Percentiles rank a stretch among this genome's conserved stretches.
Evolutionary conservation across 306 rosid species (phyloP).

Genomic region (Acmispon strigosus): DNA sequence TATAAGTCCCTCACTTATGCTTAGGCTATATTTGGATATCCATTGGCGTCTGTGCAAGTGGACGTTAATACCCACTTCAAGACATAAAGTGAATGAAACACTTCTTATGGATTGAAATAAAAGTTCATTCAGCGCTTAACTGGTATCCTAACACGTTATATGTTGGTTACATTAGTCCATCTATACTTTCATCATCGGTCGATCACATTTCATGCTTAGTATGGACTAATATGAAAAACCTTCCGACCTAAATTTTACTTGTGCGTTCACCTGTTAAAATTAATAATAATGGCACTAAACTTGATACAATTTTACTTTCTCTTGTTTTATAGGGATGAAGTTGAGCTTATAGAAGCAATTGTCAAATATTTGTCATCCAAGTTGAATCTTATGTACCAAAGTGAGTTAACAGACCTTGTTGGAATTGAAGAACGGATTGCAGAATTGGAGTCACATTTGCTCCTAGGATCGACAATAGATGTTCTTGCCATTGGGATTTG

Average conservation of each 20-base stretch:
- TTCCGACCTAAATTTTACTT: background rate
- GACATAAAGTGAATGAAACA: no score
- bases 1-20: no score
- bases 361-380: constrained; percentile 10
- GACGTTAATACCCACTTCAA: no score
- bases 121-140: no score
- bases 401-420: constrained; percentile 15
- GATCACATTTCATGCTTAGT: no score
- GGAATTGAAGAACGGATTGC: constrained; percentile 15
- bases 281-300: background rate
- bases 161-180: no score
- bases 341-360: constrained; percentile 20
- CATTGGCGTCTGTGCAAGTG: no score
- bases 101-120: no score
- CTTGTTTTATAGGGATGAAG: constrained; percentile 18
- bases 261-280: background rate
- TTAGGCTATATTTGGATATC: no score
- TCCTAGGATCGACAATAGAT: background rate
- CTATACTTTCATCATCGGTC: no score
- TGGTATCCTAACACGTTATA: no score
- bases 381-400: constrained; percentile 24
- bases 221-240: no score
- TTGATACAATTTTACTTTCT: background rate
- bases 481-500: constrained; percentile 24
- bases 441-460: constrained; percentile 2